Evolutionary conservation across 2,329 filamentous ascomycete species (phyloP).

Genomic region (Cercospora nicotianae): DNA sequence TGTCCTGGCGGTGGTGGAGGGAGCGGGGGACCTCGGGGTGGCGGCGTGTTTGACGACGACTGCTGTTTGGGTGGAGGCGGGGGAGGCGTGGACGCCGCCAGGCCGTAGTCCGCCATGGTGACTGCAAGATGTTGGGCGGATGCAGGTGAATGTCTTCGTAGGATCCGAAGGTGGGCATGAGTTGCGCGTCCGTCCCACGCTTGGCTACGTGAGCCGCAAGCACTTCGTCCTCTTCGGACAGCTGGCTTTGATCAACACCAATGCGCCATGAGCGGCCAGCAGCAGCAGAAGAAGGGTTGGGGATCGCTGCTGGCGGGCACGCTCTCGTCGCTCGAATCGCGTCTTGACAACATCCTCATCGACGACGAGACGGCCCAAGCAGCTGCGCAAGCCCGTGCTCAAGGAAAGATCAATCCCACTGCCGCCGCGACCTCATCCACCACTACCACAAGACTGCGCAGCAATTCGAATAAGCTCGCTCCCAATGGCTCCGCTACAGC

Average conservation of each 20-base stretch:
- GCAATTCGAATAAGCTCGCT: conserved; percentile 31
- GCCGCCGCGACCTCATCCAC: conserved; percentile 14
- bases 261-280: conserved; percentile 15
- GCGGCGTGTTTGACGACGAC: conserved; percentile 44
- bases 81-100: conserved; percentile 45
- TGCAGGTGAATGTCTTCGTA: neutral
- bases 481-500: conserved; percentile 42
- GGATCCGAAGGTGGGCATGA: neutral
- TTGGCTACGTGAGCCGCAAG: conserved; percentile 5
- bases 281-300: conserved; percentile 39
- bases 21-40: conserved; percentile 46
- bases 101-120: conserved; percentile 37
- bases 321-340: conserved; percentile 89
- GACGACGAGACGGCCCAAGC: conserved; percentile 65
- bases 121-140: neutral
- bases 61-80: conserved; percentile 51
- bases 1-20: conserved; percentile 46
- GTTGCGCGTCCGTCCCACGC: neutral
- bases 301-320: conserved; percentile 75
- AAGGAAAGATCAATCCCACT: conserved; percentile 29
- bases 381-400: conserved; percentile 43
- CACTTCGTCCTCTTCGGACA: neutral
- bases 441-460: conserved; percentile 19
- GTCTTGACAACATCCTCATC: conserved; percentile 85
- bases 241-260: neutral